These are phyloP conservation scores for Protea cynaroides DNA, from an alignment of 164 flowering plant genomes.

Conservation along the genomic window DNA sequence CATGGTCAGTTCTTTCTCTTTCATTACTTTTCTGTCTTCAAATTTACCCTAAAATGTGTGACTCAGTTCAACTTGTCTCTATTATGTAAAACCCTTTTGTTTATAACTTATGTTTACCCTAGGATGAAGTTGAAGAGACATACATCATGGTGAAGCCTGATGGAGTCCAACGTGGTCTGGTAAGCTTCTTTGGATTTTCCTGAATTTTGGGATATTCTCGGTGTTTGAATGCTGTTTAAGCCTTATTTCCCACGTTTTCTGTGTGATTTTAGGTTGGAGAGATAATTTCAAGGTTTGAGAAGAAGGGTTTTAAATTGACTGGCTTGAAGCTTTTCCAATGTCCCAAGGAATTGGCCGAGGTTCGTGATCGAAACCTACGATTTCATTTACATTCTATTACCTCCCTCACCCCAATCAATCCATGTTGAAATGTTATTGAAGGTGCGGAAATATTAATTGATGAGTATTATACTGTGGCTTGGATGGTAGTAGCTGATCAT, in stretches of 20 bases:
- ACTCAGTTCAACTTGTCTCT: background rate
- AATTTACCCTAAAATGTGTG: background rate
- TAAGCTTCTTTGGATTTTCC: conserved; percentile 23
- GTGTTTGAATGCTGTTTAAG: background rate
- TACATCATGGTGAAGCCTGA: conserved; percentile 98
- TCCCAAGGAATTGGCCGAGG: conserved; percentile 91
- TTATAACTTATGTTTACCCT: conserved; percentile 8
- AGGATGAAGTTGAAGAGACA: conserved; percentile 75
- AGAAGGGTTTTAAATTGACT: conserved; percentile 84
- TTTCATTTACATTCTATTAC: background rate
- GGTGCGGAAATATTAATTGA: too few relatives aligned
- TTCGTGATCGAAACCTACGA: conserved; percentile 25
- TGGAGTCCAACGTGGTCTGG: conserved; percentile 96
- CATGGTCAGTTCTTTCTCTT: conserved; percentile 41
- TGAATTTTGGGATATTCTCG: too few relatives aligned
- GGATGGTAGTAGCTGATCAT: background rate
- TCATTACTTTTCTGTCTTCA: conserved; percentile 6
- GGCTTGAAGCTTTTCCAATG: conserved; percentile 93
- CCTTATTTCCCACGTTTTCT: too few relatives aligned
- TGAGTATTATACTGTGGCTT: background rate
- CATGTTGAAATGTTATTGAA: too few relatives aligned
- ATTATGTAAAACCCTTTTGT: too few relatives aligned
- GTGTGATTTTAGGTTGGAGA: conserved; percentile 68
- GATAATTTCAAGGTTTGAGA: conserved; percentile 93
- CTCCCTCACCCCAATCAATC: background rate